Percentiles rank a stretch among this genome's conserved stretches.
Evolutionary conservation across 192 early-diverging fungal species (phyloP).

Genomic region (Entophlyctis luteolus): DNA sequence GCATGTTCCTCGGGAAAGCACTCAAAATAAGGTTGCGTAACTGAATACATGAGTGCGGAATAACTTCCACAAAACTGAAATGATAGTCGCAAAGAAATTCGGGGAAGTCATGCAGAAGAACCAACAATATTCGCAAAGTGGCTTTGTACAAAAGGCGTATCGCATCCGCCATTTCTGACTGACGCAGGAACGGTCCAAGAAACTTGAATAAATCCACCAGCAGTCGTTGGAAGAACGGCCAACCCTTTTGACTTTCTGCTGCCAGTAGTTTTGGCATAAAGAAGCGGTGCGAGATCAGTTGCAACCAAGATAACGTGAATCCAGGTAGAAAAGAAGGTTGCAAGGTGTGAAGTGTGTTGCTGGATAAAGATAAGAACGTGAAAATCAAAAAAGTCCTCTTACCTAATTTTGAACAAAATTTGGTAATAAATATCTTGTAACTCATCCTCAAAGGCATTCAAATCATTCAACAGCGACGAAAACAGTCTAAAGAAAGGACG

Average conservation of each 20-base stretch:
- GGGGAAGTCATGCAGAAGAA: conserved; percentile 94
- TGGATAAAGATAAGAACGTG: not conserved
- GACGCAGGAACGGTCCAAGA: conserved; percentile 76
- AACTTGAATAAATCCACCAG: conserved; percentile 82
- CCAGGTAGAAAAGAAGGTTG: conserved; percentile 85
- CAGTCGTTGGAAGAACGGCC: conserved; percentile 81
- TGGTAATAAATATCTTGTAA: conserved; percentile 69
- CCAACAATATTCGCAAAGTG: conserved; percentile 82
- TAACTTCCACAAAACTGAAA: conserved; percentile 85
- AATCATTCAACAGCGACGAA: conserved; percentile 76
- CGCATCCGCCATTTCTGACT: conserved; percentile 66
- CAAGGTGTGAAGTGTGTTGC: conserved; percentile 78
- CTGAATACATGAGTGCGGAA: conserved; percentile 88
- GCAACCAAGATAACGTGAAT: conserved; percentile 91
- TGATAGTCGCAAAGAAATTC: conserved; percentile 94
- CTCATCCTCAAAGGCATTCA: conserved; percentile 60
- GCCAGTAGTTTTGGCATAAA: conserved; percentile 85
- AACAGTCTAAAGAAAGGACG: conserved; percentile 86
- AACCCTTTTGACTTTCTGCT: conserved; percentile 76
- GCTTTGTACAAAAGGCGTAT: conserved; percentile 85
- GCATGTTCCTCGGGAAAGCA: conserved; percentile 91
- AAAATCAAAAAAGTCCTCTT: conserved; percentile 7
- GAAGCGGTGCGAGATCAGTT: conserved; percentile 85
- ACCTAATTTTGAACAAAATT: conserved; percentile 67
- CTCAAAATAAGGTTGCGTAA: conserved; percentile 94